Percentiles rank a stretch among this genome's conserved stretches.
Conservation (phyloP, 1,284 basidiomycete species). For the Naganishia cerealis region DNA sequence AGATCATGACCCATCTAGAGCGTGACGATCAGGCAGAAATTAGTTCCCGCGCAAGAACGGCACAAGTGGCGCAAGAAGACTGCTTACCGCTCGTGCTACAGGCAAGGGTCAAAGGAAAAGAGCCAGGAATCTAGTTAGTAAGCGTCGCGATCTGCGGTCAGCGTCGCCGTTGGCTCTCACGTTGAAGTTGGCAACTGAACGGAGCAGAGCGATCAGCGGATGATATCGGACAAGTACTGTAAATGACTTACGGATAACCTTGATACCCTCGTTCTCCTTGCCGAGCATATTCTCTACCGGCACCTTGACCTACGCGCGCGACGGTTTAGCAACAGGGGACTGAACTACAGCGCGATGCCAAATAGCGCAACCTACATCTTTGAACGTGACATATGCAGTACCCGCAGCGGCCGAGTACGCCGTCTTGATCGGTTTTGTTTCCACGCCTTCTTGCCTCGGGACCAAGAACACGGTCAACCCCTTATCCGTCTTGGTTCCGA, state of each 20-base stretch:
- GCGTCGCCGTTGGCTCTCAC: slow-evolving; percentile 33
- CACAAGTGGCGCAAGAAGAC: too few relatives aligned
- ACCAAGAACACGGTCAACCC: slow-evolving; percentile 84
- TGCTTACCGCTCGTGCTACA: slow-evolving; percentile 38
- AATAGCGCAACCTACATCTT: slow-evolving; percentile 57
- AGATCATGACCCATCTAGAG: slow-evolving; percentile 50
- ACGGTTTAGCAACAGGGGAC: neutral
- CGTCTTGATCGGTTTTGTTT: slow-evolving; percentile 82
- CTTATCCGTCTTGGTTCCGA: slow-evolving; percentile 57
- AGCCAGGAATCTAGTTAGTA: neutral
- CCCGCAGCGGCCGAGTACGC: slow-evolving; percentile 71
- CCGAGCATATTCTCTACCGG: slow-evolving; percentile 84
- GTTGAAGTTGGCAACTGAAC: slow-evolving; percentile 51
- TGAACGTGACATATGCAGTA: slow-evolving; percentile 82
- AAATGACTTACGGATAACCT: slow-evolving; percentile 63
- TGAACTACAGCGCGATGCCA: neutral
- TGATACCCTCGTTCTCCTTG: slow-evolving; percentile 75
- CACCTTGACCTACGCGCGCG: slow-evolving; percentile 63
- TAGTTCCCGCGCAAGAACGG: neutral
- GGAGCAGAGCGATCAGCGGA: neutral
- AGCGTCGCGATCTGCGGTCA: neutral
- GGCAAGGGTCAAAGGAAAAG: neutral
- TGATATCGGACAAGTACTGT: too few relatives aligned
- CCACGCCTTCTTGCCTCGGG: slow-evolving; percentile 71
- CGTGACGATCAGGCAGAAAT: neutral